phyloP scores from a whole-genome alignment of 1,139 yeast species.

The Petasospora fabianii region DNA sequence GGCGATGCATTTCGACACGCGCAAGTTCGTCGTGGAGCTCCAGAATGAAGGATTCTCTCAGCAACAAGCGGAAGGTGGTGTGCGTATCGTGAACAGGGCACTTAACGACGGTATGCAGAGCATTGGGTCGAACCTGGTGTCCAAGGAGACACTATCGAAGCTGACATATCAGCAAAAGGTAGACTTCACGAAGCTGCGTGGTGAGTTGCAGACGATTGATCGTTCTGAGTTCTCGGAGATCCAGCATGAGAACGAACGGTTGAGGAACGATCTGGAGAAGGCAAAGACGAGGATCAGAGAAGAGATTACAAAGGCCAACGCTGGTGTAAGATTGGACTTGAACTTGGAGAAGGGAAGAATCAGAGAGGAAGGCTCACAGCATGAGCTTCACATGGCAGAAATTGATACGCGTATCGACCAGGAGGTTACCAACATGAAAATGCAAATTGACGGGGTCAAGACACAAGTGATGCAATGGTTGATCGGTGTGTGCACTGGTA shows the following conservation, averaged over 20 bases:
- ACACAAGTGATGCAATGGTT: constrained; percentile 98
- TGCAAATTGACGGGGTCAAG: constrained; percentile 91
- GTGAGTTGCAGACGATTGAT: constrained; percentile 86
- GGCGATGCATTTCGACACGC: constrained; percentile 57
- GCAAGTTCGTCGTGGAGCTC: constrained; percentile 65
- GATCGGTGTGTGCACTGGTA: constrained; percentile 97
- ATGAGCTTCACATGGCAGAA: constrained; percentile 90
- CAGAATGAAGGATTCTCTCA: constrained; percentile 69
- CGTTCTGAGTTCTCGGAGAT: constrained; percentile 78
- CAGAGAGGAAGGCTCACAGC: constrained; percentile 88
- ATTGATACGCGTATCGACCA: constrained; percentile 94
- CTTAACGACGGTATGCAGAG: constrained; percentile 78
- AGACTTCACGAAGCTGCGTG: constrained; percentile 90
- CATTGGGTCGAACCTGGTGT: constrained; percentile 71
- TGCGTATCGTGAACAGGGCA: constrained; percentile 69
- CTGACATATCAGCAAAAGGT: constrained; percentile 94
- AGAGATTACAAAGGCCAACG: constrained; percentile 86
- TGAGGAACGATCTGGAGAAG: constrained; percentile 82
- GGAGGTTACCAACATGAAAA: constrained; percentile 89
- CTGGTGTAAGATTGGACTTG: constrained; percentile 85
- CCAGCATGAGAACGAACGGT: constrained; percentile 82
- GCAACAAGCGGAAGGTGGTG: constrained; percentile 79
- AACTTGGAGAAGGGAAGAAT: constrained; percentile 94
- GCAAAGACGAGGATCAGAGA: constrained; percentile 81
- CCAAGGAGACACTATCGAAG: constrained; percentile 76